Evolutionary conservation across 2,329 filamentous ascomycete genomes (phyloP).

Genomic region (Paecilomyces dactylethromorphus): DNA sequence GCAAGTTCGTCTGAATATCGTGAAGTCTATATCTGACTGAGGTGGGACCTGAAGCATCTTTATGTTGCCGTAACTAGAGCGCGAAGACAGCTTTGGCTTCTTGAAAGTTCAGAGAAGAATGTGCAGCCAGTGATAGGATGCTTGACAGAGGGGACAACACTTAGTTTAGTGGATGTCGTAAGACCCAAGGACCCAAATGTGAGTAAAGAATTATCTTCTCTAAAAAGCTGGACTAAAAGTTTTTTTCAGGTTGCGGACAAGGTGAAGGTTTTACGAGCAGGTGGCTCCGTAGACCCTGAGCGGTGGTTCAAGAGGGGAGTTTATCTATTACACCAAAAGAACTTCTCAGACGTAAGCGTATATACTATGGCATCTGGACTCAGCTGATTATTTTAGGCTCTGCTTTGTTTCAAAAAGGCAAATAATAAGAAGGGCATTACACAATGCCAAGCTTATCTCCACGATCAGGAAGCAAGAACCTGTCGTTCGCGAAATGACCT

Average conservation of each 20-base stretch:
- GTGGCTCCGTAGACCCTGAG: constrained; percentile 11
- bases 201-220: background rate
- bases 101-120: constrained; percentile 13
- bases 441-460: constrained; percentile 7
- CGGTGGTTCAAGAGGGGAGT: constrained; percentile 14
- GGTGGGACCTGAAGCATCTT: constrained; percentile 12
- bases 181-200: constrained; percentile 7
- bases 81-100: constrained; percentile 14
- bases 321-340: constrained; percentile 14
- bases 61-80: constrained; percentile 25
- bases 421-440: constrained; percentile 6
- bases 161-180: constrained; percentile 11
- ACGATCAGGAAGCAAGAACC: constrained; percentile 9
- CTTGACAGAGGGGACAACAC: constrained; percentile 2
- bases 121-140: constrained; percentile 9
- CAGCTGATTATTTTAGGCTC: constrained; percentile 3
- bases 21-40: constrained; percentile 4
- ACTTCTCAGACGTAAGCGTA: constrained; percentile 13
- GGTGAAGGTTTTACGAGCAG: constrained; percentile 11
- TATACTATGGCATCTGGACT: background rate
- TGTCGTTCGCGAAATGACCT: constrained; percentile 3
- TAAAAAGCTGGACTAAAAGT: background rate
- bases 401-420: constrained; percentile 12
- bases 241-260: constrained; percentile 8
- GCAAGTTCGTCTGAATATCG: background rate